Conservation (phyloP, 2,329 filamentous ascomycete genomes). For the Zymoseptoria passerinii region DNA sequence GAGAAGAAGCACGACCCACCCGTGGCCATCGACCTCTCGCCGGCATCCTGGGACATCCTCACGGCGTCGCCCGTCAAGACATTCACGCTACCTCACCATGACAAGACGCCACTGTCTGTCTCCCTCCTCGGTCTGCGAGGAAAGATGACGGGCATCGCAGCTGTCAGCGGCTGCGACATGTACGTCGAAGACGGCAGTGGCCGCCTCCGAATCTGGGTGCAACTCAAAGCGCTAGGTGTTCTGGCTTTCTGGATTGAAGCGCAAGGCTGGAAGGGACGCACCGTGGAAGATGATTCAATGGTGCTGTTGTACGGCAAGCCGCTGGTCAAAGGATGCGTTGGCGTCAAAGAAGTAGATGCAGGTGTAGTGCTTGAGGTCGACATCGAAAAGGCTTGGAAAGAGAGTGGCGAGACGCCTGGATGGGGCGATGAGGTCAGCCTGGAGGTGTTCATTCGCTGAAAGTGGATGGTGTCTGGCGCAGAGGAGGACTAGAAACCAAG, state of each 20-base stretch:
- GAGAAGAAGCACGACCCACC: constrained; percentile 62
- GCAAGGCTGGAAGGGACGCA: constrained; percentile 44
- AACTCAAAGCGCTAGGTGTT: constrained; percentile 70
- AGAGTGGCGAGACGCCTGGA: constrained; percentile 58
- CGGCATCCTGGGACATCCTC: constrained; percentile 35
- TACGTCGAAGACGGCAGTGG: constrained; percentile 49
- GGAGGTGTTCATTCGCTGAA: constrained; percentile 46
- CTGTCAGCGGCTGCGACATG: constrained; percentile 57
- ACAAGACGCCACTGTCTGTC: constrained; percentile 39
- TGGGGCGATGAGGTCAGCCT: constrained; percentile 76
- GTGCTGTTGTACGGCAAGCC: constrained; percentile 61
- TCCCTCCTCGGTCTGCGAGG: constrained; percentile 69
- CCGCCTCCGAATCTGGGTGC: constrained; percentile 56
- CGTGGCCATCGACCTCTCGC: constrained; percentile 56
- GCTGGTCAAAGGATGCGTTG: constrained; percentile 60
- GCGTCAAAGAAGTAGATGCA: constrained; percentile 27
- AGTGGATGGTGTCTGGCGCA: background rate
- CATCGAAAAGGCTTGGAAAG: constrained; percentile 65
- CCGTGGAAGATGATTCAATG: constrained; percentile 24
- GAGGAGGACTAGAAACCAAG: background rate
- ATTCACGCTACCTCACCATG: constrained; percentile 36
- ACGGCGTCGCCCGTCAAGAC: constrained; percentile 60
- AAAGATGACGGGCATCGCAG: constrained; percentile 85
- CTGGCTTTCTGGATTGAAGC: constrained; percentile 72
- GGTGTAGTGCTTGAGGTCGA: constrained; percentile 66